Conservation (phyloP, 805 yeast genomes). For the Soucietia sequanensis region DNA sequence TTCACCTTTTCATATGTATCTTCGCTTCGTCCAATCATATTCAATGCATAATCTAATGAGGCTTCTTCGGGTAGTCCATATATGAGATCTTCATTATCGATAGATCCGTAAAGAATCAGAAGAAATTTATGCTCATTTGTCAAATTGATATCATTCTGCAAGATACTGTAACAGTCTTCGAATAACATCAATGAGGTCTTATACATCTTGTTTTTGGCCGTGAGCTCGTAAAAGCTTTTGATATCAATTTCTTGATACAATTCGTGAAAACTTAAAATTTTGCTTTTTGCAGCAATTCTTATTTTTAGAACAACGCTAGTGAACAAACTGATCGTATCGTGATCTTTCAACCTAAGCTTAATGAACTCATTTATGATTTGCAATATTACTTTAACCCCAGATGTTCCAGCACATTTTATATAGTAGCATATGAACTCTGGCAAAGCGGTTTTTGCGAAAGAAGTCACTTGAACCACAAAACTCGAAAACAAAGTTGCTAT, state of each 20-base stretch:
- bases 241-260: conserved; percentile 31
- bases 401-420: conserved; percentile 12
- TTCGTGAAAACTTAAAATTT: conserved; percentile 20
- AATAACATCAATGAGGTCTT: conserved; percentile 47
- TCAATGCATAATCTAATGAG: conserved; percentile 50
- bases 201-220: conserved; percentile 30
- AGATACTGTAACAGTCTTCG: conserved; percentile 38
- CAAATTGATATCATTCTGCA: conserved; percentile 7
- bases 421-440: conserved; percentile 28
- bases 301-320: conserved; percentile 26
- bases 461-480: conserved; percentile 18
- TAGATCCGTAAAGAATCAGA: conserved; percentile 43
- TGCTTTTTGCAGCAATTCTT: conserved; percentile 39
- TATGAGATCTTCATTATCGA: conserved; percentile 63
- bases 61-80: conserved; percentile 65
- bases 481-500: conserved; percentile 31
- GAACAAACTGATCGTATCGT: conserved; percentile 15
- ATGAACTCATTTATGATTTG: conserved; percentile 11
- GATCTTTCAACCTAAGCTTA: conserved; percentile 3
- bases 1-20: conserved; percentile 41
- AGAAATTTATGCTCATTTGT: conserved; percentile 15
- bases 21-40: conserved; percentile 31
- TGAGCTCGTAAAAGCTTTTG: conserved; percentile 23
- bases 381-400: conserved; percentile 6
- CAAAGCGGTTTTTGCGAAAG: conserved; percentile 15